A percentile compares a stretch with the other conserved stretches of the same genome.
Evolutionary conservation across 768 basidiomycete species (phyloP).

Genomic region (Pleurotus cornucopiae): DNA sequence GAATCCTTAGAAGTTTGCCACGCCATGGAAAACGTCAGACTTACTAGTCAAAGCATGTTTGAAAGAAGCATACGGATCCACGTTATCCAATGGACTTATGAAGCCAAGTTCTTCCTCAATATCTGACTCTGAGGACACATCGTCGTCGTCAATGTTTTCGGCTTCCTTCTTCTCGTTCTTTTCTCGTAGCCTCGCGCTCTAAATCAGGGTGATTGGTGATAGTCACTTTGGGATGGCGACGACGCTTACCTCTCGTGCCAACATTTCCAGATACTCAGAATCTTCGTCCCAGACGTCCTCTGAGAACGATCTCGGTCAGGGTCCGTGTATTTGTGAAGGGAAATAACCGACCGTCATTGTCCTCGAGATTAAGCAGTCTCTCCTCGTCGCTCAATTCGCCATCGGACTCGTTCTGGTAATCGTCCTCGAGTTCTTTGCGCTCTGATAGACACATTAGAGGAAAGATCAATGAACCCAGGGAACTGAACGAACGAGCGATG

Average conservation of each 20-base stretch:
- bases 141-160: constrained; percentile 42
- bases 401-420: constrained; percentile 25
- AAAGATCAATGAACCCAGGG: constrained; percentile 4
- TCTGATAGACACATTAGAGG: constrained; percentile 25
- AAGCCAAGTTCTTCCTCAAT: constrained; percentile 84
- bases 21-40: constrained; percentile 18
- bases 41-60: constrained; percentile 73
- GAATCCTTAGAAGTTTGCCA: constrained; percentile 1
- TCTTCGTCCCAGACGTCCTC: constrained; percentile 92
- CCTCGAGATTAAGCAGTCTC: constrained; percentile 51
- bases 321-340: neutral
- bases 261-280: constrained; percentile 82
- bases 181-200: constrained; percentile 74
- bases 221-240: constrained; percentile 3
- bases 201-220: neutral
- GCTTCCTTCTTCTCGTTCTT: constrained; percentile 52
- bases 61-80: constrained; percentile 77
- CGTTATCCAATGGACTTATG: constrained; percentile 76
- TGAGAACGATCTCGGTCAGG: constrained; percentile 18
- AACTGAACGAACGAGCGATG: constrained; percentile 48
- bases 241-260: constrained; percentile 68
- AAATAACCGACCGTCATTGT: constrained; percentile 46
- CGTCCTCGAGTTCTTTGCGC: constrained; percentile 55
- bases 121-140: constrained; percentile 30
- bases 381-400: constrained; percentile 36